Conservation (phyloP, 768 basidiomycete genomes). For the Leccinum obscurum region DNA sequence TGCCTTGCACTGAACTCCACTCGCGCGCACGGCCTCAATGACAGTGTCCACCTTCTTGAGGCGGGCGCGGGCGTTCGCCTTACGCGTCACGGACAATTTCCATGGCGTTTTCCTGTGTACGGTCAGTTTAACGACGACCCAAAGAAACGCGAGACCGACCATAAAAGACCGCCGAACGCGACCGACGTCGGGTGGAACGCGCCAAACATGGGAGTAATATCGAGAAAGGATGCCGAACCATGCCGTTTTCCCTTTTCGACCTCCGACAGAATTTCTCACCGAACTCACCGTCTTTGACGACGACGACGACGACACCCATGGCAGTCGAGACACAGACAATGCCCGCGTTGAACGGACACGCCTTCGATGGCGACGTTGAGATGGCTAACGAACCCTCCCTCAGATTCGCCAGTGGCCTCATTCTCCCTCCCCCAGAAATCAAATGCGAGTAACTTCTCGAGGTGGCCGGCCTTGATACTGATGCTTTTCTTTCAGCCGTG, state of each 20-base stretch:
- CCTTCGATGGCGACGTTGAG: slow-evolving; percentile 42
- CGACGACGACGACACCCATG: slow-evolving; percentile 40
- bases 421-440: slow-evolving; percentile 95
- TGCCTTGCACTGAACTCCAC: slow-evolving; percentile 75
- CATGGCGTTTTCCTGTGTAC: slow-evolving; percentile 86
- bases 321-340: slow-evolving; percentile 44
- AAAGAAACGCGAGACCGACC: slow-evolving; percentile 45
- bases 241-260: slow-evolving; percentile 26
- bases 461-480: background rate
- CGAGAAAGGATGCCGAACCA: slow-evolving; percentile 17
- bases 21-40: slow-evolving; percentile 81
- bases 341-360: slow-evolving; percentile 41
- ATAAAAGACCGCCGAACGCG: slow-evolving; percentile 76
- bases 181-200: slow-evolving; percentile 75
- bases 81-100: slow-evolving; percentile 88
- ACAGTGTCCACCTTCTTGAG: slow-evolving; percentile 93
- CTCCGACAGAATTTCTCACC: slow-evolving; percentile 23
- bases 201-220: slow-evolving; percentile 60
- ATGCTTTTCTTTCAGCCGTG: slow-evolving; percentile 55
- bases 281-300: slow-evolving; percentile 18
- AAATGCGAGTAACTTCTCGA: slow-evolving; percentile 55
- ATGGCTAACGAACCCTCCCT: slow-evolving; percentile 38
- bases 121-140: slow-evolving; percentile 1
- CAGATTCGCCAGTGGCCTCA: slow-evolving; percentile 81
- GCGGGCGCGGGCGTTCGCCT: slow-evolving; percentile 86